These are phyloP conservation scores for Candida patagonica DNA, from an alignment of 805 yeast genomes.

Conservation along the genomic window DNA sequence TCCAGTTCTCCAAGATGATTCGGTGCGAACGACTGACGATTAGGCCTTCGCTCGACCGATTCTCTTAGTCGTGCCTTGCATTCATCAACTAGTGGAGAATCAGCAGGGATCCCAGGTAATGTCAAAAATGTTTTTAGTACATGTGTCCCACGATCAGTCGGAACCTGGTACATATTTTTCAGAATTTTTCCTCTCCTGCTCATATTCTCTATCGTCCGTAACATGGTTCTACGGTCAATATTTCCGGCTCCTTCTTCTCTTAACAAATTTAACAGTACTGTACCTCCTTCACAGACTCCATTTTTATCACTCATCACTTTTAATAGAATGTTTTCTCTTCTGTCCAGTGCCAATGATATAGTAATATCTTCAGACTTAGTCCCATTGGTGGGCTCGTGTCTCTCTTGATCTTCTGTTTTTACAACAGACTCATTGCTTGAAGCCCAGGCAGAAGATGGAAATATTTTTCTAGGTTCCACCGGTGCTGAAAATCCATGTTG, in stretches of 20 bases:
- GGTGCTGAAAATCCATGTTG: not conserved
- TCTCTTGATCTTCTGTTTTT: not conserved
- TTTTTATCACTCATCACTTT: conserved; percentile 34
- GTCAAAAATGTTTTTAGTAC: conserved; percentile 23
- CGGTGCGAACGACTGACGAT: not conserved
- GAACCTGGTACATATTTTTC: conserved; percentile 20
- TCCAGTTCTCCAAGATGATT: conserved; percentile 3
- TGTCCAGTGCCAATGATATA: conserved; percentile 36
- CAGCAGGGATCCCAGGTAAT: conserved; percentile 18
- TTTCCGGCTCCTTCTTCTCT: conserved; percentile 26
- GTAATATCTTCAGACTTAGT: too few species aligned
- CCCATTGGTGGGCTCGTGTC: not conserved
- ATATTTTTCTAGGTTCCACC: too few species aligned
- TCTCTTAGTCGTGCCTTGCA: not conserved
- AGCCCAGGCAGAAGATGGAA: not conserved
- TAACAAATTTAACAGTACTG: conserved; percentile 28
- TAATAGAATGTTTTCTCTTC: conserved; percentile 37
- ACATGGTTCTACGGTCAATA: conserved; percentile 48
- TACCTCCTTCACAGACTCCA: conserved; percentile 40
- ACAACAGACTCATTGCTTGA: not conserved
- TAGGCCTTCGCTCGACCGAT: not conserved
- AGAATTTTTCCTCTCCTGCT: conserved; percentile 27
- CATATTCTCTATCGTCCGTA: conserved; percentile 35
- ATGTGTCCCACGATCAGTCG: conserved; percentile 14
- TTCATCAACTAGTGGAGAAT: conserved; percentile 15